phyloP scores from a whole-genome alignment of 805 yeast genomes.

The Tetrapisispora iriomotensis region DNA sequence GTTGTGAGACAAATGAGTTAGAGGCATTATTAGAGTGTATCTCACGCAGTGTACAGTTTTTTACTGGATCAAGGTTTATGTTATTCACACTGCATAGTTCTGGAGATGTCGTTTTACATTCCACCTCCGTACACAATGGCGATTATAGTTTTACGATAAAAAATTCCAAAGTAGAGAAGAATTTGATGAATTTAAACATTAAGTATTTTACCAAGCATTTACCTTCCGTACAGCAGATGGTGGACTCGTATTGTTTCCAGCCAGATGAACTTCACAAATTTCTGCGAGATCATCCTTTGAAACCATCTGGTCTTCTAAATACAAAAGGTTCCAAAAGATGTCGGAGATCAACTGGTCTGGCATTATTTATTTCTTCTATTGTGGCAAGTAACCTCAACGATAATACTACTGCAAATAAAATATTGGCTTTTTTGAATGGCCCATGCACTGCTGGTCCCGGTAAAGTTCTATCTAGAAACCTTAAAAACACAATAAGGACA shows the following conservation, averaged over 20 bases:
- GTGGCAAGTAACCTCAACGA: neutral
- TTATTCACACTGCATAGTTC: neutral
- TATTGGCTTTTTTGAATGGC: slow-evolving; percentile 12
- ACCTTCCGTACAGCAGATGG: too few relatives aligned
- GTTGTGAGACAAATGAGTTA: slow-evolving; percentile 6
- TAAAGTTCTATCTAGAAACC: slow-evolving; percentile 12
- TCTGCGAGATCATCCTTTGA: neutral
- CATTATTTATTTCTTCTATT: slow-evolving; percentile 10
- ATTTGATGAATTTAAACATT: slow-evolving; percentile 1
- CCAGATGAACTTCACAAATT: too few relatives aligned
- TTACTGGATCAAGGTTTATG: neutral
- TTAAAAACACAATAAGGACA: slow-evolving; percentile 12
- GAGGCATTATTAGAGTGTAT: slow-evolving; percentile 1
- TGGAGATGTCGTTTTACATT: neutral
- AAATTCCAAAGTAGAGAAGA: slow-evolving; percentile 2
- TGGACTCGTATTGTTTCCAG: neutral
- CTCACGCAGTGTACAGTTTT: neutral
- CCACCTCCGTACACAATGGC: neutral
- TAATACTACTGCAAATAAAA: neutral
- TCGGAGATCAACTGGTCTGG: slow-evolving; percentile 13
- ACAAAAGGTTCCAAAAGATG: slow-evolving; percentile 5
- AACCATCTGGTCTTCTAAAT: neutral
- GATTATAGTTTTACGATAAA: slow-evolving; percentile 3
- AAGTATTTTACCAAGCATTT: slow-evolving; percentile 5
- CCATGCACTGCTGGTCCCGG: slow-evolving; percentile 21